phyloP scores from a whole-genome alignment of 495 filamentous ascomycete species.

The Alectoria sarmentosa region DNA sequence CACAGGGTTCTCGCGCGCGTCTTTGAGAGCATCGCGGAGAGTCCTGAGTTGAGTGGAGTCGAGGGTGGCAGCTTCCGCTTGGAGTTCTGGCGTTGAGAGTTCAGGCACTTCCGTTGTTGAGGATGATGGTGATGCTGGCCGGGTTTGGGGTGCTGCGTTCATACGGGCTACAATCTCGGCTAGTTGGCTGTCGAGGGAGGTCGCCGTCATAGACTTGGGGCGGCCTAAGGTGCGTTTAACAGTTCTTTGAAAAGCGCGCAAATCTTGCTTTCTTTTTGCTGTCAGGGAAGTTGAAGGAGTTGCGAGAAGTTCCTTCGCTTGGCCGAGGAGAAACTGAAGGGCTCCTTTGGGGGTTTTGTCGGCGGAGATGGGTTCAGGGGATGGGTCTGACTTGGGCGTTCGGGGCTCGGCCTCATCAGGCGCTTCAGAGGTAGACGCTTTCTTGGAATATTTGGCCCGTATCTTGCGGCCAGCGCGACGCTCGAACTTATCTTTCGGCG shows the following conservation, averaged over 20 bases:
- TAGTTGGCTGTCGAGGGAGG: slow-evolving; percentile 48
- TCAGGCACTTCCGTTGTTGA: slow-evolving; percentile 12
- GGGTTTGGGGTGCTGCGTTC: background rate
- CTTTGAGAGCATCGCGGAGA: slow-evolving; percentile 42
- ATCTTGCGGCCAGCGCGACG: slow-evolving; percentile 36
- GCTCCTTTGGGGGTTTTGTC: slow-evolving; percentile 31
- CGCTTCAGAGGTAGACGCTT: slow-evolving; percentile 26
- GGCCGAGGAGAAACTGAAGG: slow-evolving; percentile 44
- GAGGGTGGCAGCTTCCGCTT: slow-evolving; percentile 17
- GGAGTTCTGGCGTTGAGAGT: slow-evolving; percentile 18
- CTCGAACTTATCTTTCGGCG: slow-evolving; percentile 50
- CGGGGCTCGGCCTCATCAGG: slow-evolving; percentile 26
- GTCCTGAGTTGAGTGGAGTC: slow-evolving; percentile 31
- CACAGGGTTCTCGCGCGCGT: slow-evolving; percentile 62
- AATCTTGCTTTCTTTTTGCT: slow-evolving; percentile 56
- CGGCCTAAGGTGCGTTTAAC: slow-evolving; percentile 48
- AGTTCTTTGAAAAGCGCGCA: slow-evolving; percentile 51
- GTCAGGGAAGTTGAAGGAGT: slow-evolving; percentile 39
- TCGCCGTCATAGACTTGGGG: slow-evolving; percentile 37
- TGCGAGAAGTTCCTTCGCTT: slow-evolving; percentile 49
- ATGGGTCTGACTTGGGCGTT: slow-evolving; percentile 1
- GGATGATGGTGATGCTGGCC: background rate
- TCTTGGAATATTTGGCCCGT: slow-evolving; percentile 26
- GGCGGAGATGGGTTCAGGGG: slow-evolving; percentile 14
- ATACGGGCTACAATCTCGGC: slow-evolving; percentile 30